Evolutionary conservation across 2,329 filamentous ascomycete species (phyloP), one percentile per base, ranked within the genome.

Genomic region (Helotiales sp.): DNA sequence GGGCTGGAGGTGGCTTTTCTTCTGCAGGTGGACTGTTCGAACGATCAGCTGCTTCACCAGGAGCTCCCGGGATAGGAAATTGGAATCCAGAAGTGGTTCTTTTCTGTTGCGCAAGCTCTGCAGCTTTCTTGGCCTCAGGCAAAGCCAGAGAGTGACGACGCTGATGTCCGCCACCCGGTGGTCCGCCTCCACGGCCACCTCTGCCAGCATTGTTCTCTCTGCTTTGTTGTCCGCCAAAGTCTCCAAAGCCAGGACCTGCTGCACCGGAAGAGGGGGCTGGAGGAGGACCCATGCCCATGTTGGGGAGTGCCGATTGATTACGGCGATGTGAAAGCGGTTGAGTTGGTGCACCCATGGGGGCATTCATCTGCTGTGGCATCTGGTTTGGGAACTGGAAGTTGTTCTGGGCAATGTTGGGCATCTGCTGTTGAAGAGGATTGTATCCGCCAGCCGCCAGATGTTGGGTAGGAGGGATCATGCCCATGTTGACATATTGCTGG

Each of bases 401-500:
- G 78, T 89, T 89, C 79, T 93, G 91, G 73, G 91, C 89, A 75
- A 96, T 86, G 77, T 91, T 93, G 74, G 89, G 84, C 86, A 97
- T 91, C 79, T 90, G 88, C 68, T 88, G 87, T 82, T 95, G 93
- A 80, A 94, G 83, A 77, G 90, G 90, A 82, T 90, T 91, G 84
- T 92, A 96, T 69, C 84, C 84, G 73, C 88, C 89, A 69, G 89
- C 87, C 73, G 88, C 89, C 67, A 97, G 84, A 74, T 89, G 87
- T 82, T 97, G 95, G 76, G 92, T 91, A 62, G 92, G 91, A 74
- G 91, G 91, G 76, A 98, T 90, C 87, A 98, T 93, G 79, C 93
- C 93, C 92, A 97, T 94, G 80, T 96, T 97, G 76, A 97, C 91
- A 84, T 97, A 97, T 82, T 98, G 95, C 82, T 97, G 94, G 78